Conservation (phyloP, 768 basidiomycete species). For the Mycena amicta region DNA sequence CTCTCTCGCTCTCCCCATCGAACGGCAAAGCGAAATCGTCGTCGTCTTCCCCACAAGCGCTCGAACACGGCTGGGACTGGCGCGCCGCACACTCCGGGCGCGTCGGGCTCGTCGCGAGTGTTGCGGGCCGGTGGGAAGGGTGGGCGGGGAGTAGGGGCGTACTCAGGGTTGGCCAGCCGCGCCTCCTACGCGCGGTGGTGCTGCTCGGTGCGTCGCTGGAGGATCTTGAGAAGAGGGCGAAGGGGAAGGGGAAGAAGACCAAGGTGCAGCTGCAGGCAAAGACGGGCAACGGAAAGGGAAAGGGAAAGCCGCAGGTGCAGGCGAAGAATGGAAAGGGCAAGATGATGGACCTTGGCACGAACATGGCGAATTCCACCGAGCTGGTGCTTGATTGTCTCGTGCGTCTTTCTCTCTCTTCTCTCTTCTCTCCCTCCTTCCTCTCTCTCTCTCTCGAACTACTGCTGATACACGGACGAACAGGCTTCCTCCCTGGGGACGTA, state of each 20-base stretch:
- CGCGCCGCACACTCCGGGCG: slow-evolving; percentile 37
- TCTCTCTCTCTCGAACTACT: background rate
- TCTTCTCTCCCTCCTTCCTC: too few species aligned
- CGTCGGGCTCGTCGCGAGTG: slow-evolving; percentile 55
- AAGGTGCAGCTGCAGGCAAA: too few species aligned
- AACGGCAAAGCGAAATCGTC: too few species aligned
- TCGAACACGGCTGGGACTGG: slow-evolving; percentile 57
- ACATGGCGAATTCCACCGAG: too few species aligned
- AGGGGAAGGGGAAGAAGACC: slow-evolving; percentile 41
- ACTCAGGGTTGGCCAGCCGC: slow-evolving; percentile 46
- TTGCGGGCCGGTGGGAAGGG: slow-evolving; percentile 62
- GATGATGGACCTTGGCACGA: too few species aligned
- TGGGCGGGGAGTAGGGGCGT: slow-evolving; percentile 38
- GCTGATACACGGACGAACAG: slow-evolving; percentile 24
- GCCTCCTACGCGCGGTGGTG: slow-evolving; percentile 54
- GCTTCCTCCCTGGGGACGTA: slow-evolving; percentile 66
- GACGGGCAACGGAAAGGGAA: too few species aligned
- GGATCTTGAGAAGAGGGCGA: slow-evolving; percentile 9
- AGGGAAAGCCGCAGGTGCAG: too few species aligned
- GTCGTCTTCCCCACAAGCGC: slow-evolving; percentile 47
- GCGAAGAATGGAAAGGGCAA: too few species aligned
- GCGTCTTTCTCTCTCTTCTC: slow-evolving; percentile 9
- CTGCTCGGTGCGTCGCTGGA: slow-evolving; percentile 45
- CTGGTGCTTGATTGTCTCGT: slow-evolving; percentile 65
- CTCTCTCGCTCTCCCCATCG: background rate